Conservation (phyloP, 768 basidiomycete genomes). For the Fomitopsis pulvina region DNA sequence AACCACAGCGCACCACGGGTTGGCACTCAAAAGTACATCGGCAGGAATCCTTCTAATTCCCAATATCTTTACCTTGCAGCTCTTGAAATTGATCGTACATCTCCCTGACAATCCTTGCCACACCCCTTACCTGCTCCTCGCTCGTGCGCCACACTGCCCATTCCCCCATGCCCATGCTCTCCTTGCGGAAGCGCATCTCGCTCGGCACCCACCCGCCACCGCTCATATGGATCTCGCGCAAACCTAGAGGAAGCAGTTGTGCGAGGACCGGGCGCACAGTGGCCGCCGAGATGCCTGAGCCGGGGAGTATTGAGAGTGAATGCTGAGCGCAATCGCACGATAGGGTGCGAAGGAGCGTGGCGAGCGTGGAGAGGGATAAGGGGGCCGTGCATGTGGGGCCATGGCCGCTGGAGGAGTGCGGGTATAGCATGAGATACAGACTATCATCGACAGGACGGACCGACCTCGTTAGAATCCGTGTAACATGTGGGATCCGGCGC, state of each 20-base stretch:
- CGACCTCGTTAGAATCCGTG: slow-evolving; percentile 77
- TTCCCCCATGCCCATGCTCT: slow-evolving; percentile 71
- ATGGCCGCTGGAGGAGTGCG: slow-evolving; percentile 43
- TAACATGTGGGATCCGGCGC: slow-evolving; percentile 53
- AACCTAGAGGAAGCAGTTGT: slow-evolving; percentile 45
- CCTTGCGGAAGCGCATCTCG: slow-evolving; percentile 41
- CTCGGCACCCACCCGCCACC: slow-evolving; percentile 60
- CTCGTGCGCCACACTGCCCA: slow-evolving; percentile 69
- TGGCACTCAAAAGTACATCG: too few relatives aligned
- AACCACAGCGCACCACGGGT: too few relatives aligned
- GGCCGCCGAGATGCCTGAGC: slow-evolving; percentile 63
- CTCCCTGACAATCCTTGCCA: slow-evolving; percentile 33
- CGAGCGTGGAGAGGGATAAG: slow-evolving; percentile 15
- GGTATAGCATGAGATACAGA: neutral
- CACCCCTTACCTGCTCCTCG: slow-evolving; percentile 41
- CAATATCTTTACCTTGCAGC: too few relatives aligned
- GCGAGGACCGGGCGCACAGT: slow-evolving; percentile 46
- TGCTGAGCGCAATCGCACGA: slow-evolving; percentile 1
- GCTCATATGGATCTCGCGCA: slow-evolving; percentile 70
- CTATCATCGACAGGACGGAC: neutral
- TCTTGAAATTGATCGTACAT: too few relatives aligned
- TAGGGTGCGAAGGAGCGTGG: slow-evolving; percentile 12
- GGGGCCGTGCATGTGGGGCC: slow-evolving; percentile 28
- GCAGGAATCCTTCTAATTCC: too few relatives aligned
- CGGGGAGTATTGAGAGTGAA: slow-evolving; percentile 57